A percentile compares a stretch with the other conserved stretches of the same genome.
Evolutionary conservation across 305 asterid species (phyloP).

Genomic region (Ajuga reptans): DNA sequence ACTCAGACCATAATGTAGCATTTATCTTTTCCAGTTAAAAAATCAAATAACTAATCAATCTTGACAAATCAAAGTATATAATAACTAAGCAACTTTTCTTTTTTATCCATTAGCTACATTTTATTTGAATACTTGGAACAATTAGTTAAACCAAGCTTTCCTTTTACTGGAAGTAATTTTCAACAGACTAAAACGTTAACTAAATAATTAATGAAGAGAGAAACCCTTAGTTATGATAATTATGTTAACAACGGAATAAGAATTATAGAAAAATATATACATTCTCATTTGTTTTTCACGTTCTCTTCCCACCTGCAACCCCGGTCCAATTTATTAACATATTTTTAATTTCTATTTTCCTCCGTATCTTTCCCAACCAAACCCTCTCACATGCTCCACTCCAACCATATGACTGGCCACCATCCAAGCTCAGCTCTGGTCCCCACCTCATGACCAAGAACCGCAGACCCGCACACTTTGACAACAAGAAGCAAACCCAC

Average conservation of each 20-base stretch:
- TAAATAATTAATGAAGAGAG: not conserved
- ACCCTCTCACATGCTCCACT: not conserved
- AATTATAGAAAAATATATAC: no score
- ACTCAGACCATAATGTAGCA: no score
- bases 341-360: not conserved
- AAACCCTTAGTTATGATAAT: no score
- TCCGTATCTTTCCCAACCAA: not conserved
- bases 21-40: not conserved
- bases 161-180: not conserved
- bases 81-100: no score
- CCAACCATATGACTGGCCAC: not conserved
- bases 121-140: not conserved
- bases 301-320: not conserved
- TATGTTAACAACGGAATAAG: no score
- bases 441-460: not conserved
- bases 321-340: no score
- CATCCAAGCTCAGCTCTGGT: not conserved
- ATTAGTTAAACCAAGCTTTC: no score
- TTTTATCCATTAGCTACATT: no score
- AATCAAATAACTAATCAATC: not conserved
- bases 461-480: not conserved
- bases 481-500: not conserved
- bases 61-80: not conserved
- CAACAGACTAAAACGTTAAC: not conserved
- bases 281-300: not conserved